Percentiles rank a stretch among this genome's conserved stretches.
These are phyloP conservation scores for Pholiota conissans DNA, from an alignment of 768 basidiomycete species.

Conservation along the genomic window DNA sequence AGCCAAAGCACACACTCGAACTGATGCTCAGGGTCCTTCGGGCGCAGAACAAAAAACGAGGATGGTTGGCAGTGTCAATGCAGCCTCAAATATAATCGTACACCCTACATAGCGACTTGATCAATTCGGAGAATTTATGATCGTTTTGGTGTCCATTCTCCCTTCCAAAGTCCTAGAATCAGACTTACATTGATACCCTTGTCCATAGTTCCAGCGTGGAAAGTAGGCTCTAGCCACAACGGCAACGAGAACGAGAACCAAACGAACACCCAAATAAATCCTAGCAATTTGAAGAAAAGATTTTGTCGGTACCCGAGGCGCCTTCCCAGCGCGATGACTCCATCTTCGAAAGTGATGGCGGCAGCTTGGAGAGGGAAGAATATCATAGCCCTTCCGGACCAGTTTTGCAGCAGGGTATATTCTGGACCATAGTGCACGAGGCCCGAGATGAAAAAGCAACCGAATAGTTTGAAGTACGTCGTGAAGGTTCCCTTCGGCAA, in stretches of 20 bases:
- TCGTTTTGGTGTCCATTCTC: neutral
- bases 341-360: constrained; percentile 34
- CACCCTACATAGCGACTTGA: no score
- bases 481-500: constrained; percentile 23
- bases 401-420: constrained; percentile 21
- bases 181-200: neutral
- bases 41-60: no score
- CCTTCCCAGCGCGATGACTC: constrained; percentile 20
- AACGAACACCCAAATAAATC: constrained; percentile 25
- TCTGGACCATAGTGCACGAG: constrained; percentile 32
- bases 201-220: constrained; percentile 19
- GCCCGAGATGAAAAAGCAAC: constrained; percentile 33
- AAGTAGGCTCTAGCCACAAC: constrained; percentile 17
- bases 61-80: no score
- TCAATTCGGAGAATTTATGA: no score
- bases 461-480: constrained; percentile 33
- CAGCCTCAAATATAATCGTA: no score
- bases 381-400: constrained; percentile 7
- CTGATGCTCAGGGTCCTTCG: no score
- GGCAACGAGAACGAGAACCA: constrained; percentile 25
- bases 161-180: neutral
- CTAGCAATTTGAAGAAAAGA: constrained; percentile 11
- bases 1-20: no score
- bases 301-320: constrained; percentile 13
- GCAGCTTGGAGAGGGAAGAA: constrained; percentile 24